Evolutionary conservation across 2,329 filamentous ascomycete species (phyloP), one percentile per base, ranked within the genome.

Genomic region (Geosmithia flava): DNA sequence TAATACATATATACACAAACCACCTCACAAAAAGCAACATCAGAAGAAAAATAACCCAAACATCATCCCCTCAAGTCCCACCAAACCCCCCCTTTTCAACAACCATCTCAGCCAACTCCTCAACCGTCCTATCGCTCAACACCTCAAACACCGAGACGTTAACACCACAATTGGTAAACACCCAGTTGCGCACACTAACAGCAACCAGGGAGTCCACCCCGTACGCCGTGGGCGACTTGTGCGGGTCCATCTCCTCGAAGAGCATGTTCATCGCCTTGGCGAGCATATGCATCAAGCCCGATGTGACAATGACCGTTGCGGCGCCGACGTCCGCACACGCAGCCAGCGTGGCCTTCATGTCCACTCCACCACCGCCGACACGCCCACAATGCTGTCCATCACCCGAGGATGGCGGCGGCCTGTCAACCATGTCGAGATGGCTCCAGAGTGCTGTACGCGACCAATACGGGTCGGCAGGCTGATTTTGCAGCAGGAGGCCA

Each of bases 391-490:
- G 11, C 49, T 51, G 7, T 47, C 52, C 10, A 37, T 16, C 33
- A 6, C 33, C 33, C 33, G 33, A 20, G 3, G 40, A 19, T 1
- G 59, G 55, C 3, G 58, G 52, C 1, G 65, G 67, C 52, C 71
- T 59, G 54, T 78, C 74, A 3, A 77, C 60, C 20, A 68, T 56
- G 50, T 71, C 71, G 43, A 79, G 65, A 47, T 69, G 65, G 2
- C 66, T 59, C 50, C 74, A 78, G 39, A 75, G 60, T 0, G 72
- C 66, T 0, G 71, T 71, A 6, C 66, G 68, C 10, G 70, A 65
- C 74, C 74, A 78, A 58, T 75, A 78, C 1, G 75, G 72, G 50
- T 78, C 74, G 0, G 67, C 62, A 0, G 71, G 69, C 47, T 68
- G 62, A 56, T 76, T 78, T 53, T 78, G 75, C 5, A 59, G 59